These are phyloP conservation scores for Aspergillus niger DNA, from an alignment of 2,329 filamentous ascomycete genomes.

Conservation along the genomic window DNA sequence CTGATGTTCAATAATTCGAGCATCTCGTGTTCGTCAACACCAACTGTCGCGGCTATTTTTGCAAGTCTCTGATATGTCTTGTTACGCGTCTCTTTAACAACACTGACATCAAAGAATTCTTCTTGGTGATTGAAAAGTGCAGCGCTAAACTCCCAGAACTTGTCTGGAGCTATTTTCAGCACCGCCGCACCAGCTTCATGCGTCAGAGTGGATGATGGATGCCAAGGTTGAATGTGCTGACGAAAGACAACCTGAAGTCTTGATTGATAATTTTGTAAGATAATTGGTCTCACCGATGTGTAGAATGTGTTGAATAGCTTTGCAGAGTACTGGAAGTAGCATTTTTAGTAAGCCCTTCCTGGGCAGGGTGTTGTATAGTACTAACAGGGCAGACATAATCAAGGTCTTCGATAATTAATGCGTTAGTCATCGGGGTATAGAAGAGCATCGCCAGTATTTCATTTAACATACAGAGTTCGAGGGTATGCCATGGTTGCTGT, in stretches of 20 bases:
- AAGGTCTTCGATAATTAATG: slow-evolving; percentile 56
- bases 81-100: slow-evolving; percentile 84
- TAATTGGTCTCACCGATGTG: slow-evolving; percentile 63
- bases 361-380: background rate
- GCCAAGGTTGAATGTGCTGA: slow-evolving; percentile 93
- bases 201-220: slow-evolving; percentile 75
- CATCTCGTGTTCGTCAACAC: slow-evolving; percentile 70
- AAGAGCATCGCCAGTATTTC: background rate
- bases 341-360: background rate
- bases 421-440: background rate
- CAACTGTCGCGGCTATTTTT: slow-evolving; percentile 67
- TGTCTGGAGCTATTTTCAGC: slow-evolving; percentile 65
- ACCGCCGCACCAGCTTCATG: slow-evolving; percentile 81
- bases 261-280: slow-evolving; percentile 61
- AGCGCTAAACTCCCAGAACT: slow-evolving; percentile 79
- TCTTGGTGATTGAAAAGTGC: slow-evolving; percentile 69
- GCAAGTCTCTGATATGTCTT: slow-evolving; percentile 78
- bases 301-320: slow-evolving; percentile 79
- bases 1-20: slow-evolving; percentile 69
- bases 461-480: slow-evolving; percentile 40
- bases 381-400: slow-evolving; percentile 83
- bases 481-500: slow-evolving; percentile 34
- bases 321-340: slow-evolving; percentile 57
- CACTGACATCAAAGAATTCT: slow-evolving; percentile 79
- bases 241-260: slow-evolving; percentile 78